Evolutionary conservation across 306 rosid species (phyloP).

Genomic region (Adenanthera pavonina): DNA sequence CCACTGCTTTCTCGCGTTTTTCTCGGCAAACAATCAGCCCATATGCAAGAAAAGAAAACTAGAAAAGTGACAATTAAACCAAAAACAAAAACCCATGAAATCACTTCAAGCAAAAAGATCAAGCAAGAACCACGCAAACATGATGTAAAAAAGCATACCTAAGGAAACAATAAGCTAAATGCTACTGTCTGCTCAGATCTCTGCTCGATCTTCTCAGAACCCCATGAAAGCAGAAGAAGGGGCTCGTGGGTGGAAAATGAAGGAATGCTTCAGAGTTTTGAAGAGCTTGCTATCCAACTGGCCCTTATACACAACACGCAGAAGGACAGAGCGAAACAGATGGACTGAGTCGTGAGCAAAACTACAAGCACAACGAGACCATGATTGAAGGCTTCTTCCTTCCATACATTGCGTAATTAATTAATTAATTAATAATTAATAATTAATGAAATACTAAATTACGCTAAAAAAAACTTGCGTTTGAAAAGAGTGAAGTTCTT

Average conservation of each 20-base stretch:
- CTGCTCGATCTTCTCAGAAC: constrained; percentile 24
- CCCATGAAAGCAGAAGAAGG: not conserved
- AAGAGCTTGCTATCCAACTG: constrained; percentile 31
- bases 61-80: not conserved
- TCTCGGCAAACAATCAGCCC: constrained; percentile 42
- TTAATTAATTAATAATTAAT: too few species aligned
- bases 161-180: constrained; percentile 9
- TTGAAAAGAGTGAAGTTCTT: too few species aligned
- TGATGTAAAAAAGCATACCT: constrained; percentile 22
- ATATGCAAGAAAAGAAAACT: constrained; percentile 37
- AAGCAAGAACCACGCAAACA: not conserved
- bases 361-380: constrained; percentile 62
- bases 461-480: not conserved
- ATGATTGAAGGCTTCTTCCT: constrained; percentile 48
- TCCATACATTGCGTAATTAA: too few species aligned
- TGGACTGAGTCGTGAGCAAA: constrained; percentile 63
- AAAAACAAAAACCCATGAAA: constrained; percentile 10
- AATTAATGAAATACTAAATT: not conserved
- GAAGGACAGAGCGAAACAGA: constrained; percentile 36
- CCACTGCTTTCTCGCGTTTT: constrained; percentile 29
- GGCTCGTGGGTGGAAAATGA: constrained; percentile 13
- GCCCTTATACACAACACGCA: constrained; percentile 5
- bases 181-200: constrained; percentile 22
- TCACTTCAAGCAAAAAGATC: constrained; percentile 23
- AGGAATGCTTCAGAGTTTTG: constrained; percentile 27